Evolutionary conservation across 2,329 filamentous ascomycete genomes (phyloP).

Genomic region (Pseudopyrenochaeta lycopersici): DNA sequence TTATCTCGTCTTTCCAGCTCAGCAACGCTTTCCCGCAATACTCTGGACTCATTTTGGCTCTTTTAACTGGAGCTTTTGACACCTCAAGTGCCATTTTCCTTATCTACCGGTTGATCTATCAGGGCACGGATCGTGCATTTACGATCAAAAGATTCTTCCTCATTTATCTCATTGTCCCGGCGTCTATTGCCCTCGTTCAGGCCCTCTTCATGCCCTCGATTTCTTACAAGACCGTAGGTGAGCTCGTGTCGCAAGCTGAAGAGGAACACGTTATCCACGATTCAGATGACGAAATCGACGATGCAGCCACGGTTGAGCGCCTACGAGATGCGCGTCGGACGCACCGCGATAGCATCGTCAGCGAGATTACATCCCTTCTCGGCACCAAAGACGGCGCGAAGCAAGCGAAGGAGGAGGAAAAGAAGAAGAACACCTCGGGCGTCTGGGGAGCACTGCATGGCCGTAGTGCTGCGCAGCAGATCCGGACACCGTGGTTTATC

Average conservation of each 20-base stretch:
- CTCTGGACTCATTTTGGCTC: conserved; percentile 59
- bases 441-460: conserved; percentile 90
- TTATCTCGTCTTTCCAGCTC: conserved; percentile 61
- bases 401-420: conserved; percentile 72
- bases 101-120: conserved; percentile 57
- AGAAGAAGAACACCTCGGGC: conserved; percentile 74
- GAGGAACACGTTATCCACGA: conserved; percentile 57
- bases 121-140: conserved; percentile 53
- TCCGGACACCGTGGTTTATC: conserved; percentile 82
- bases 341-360: conserved; percentile 69
- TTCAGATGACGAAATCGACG: conserved; percentile 64
- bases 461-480: conserved; percentile 74
- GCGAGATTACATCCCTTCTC: conserved; percentile 77
- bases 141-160: conserved; percentile 60
- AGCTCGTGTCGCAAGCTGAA: conserved; percentile 79
- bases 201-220: conserved; percentile 57
- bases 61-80: conserved; percentile 62
- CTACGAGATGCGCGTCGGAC: conserved; percentile 65
- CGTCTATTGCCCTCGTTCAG: conserved; percentile 55
- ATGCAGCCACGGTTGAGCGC: conserved; percentile 56
- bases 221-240: conserved; percentile 70
- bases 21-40: conserved; percentile 61
- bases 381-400: conserved; percentile 70
- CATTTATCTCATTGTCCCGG: conserved; percentile 58
- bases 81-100: conserved; percentile 60